Conservation (phyloP, 139 green algal species). For the Bryopsis sp. region DNA sequence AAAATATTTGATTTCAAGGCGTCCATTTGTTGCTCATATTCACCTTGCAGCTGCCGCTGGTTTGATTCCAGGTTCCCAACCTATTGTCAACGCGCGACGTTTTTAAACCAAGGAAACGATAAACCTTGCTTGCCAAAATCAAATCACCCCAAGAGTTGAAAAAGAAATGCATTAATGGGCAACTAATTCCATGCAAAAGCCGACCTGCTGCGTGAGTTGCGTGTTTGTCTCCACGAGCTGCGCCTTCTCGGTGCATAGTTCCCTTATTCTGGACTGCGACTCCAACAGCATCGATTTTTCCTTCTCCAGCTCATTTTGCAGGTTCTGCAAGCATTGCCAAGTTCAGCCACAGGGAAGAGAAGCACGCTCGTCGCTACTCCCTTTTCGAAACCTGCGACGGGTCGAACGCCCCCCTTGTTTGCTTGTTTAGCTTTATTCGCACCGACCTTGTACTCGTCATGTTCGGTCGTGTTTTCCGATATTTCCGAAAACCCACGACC, state of each 20-base stretch:
- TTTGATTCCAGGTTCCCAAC: too few relatives aligned
- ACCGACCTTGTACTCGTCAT: neutral
- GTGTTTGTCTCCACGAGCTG: neutral
- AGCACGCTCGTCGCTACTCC: neutral
- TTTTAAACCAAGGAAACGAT: too few relatives aligned
- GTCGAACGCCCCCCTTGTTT: neutral
- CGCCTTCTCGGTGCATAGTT: neutral
- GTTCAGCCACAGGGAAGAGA: neutral
- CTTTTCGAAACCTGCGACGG: neutral
- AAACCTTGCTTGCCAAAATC: too few relatives aligned
- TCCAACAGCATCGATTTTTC: neutral
- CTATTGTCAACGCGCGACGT: too few relatives aligned
- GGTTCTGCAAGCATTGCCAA: neutral
- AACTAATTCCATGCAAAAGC: too few relatives aligned
- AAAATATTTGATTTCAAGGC: too few relatives aligned
- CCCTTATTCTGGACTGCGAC: neutral
- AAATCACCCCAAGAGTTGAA: too few relatives aligned
- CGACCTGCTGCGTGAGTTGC: neutral
- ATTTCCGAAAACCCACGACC: too few relatives aligned
- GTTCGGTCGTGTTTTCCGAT: neutral
- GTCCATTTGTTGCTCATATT: too few relatives aligned
- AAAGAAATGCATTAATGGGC: too few relatives aligned
- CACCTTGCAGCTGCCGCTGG: too few relatives aligned
- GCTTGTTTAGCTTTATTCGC: neutral
- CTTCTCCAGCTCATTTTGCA: neutral